Base-by-base conservation (phyloP, 139 green algal species). In the Chlamydomonas incerta region DNA sequence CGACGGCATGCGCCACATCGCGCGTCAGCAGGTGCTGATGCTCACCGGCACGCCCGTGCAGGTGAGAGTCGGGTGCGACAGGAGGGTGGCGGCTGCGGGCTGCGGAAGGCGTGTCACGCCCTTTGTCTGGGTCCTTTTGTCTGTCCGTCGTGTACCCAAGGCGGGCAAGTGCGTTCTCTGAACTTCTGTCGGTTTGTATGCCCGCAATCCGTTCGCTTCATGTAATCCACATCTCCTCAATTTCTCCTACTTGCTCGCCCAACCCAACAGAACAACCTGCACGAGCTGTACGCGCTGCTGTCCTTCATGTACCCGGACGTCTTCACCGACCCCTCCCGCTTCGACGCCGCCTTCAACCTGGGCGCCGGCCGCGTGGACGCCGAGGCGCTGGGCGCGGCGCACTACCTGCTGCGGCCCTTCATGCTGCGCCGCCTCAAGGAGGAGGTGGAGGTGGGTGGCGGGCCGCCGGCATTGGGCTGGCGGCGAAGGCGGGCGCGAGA, bases 301-400 rank as follows among this genome's bases (percentile, higher is more conserved):
- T 87, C 80, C 66, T 95, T 95, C 87, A 82, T 97, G 69, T 91
- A 95, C 88, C 93, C 94, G 13, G 93, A 97, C 47, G 86, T 97
- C 1, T 96, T 97, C 92, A 95, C 93, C 41, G 87, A 92, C 73
- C 50, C 67, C 29, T 47, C 85, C 0, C 79, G 89, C 18, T 98
- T 98, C 86, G 95, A 98, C 77, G 74, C 90, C 23, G 96, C 94
- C 66, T 98, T 98, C 88, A 85, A 95, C 79, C 89, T 96, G n/a
- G 29, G 31, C 26, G 82, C 89, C 72, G 34, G 70, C 70, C 87
- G 91, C 84, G 93, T 96, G 58, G 94, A 96, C 85, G 34, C 75
- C 17, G 47, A 20, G n/a, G 72, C 80, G 41, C 90, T 96, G 82
- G 89, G 92, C 77, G 80, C 75, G 0, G 93, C 90, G 23, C 92